Evolutionary conservation across 805 yeast species (phyloP).

Genomic region (Jamesozyma jinghongensis): DNA sequence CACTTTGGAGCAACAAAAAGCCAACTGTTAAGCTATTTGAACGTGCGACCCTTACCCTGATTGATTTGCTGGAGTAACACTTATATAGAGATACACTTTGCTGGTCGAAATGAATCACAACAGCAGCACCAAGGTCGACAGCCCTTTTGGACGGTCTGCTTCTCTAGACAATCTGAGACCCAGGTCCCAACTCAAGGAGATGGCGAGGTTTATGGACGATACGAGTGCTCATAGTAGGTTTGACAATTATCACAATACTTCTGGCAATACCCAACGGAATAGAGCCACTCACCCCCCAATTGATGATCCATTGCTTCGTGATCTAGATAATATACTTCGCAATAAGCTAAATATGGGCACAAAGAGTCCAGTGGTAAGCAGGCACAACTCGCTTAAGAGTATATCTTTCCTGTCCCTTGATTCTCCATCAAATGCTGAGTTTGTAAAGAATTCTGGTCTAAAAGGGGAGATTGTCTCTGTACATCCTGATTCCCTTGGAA

Average conservation of each 20-base stretch:
- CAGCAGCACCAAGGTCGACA: too few relatives aligned
- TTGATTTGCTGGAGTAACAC: too few relatives aligned
- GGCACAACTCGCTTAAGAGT: not conserved
- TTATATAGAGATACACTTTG: too few relatives aligned
- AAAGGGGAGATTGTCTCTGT: slow-evolving; percentile 11
- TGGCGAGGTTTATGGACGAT: slow-evolving; percentile 11
- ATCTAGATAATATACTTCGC: slow-evolving; percentile 19
- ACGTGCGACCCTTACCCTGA: too few relatives aligned
- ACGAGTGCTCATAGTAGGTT: not conserved
- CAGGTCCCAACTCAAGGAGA: slow-evolving; percentile 5
- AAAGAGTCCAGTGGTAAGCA: slow-evolving; percentile 12
- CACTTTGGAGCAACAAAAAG: too few relatives aligned
- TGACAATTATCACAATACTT: not conserved
- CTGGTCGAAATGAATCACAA: too few relatives aligned
- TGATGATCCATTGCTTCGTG: slow-evolving; percentile 14
- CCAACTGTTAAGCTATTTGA: too few relatives aligned
- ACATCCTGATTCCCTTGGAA: slow-evolving; percentile 1
- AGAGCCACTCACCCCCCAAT: slow-evolving; percentile 4
- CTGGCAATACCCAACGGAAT: not conserved
- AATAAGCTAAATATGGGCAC: slow-evolving; percentile 15
- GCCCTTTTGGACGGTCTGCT: slow-evolving; percentile 7
- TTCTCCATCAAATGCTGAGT: slow-evolving; percentile 1
- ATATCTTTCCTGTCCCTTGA: not conserved
- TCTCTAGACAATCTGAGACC: slow-evolving; percentile 12
- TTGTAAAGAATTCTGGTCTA: slow-evolving; percentile 11